Base-by-base conservation (phyloP, 176 grass and related monocot species). In the Hsuehochloa calcarea region DNA sequence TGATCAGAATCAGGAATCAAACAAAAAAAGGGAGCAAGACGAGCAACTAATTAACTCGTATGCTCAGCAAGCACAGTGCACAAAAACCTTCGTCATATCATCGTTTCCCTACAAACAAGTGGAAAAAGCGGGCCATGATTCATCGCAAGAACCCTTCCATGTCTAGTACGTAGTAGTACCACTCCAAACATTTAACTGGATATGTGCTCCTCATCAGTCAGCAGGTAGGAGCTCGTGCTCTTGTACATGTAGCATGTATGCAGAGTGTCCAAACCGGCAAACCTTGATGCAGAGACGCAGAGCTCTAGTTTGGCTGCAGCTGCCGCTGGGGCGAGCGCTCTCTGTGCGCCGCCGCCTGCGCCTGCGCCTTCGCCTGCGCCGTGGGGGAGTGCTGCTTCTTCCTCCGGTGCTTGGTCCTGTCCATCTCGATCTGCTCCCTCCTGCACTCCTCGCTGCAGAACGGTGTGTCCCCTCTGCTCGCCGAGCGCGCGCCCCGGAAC, bases 361-460 rank as follows among this genome's bases (percentile, higher is more conserved):
- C 55, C 64, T 39, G 63, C 15, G 12, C 55, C 29, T 29, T 39
- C 73, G 25, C 76, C 72, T 76, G 84, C 59, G 84, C 45, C 55
- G 59, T 72, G 45, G 80, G 88, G 26, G 79, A 64, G 65, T 78
- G 60, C 22, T 90, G 89, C 85, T 87, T 87, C 89, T 87, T 90
- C 85, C 84, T 87, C 68, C 89, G 85, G 68, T 90, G 80, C 81
- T 25, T 87, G 8, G 52, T 43, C 50, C 70, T 82, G 74, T 90
- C 89, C 80, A 82, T 90, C 15, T 92, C 87, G 75, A 97, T 97
- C 68, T 97, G 92, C 82, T 97, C 90, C 82, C 75, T 86, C 90
- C 95, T 89, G 82, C 95, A 97, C 81, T 97, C 92, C 84, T 94
- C 90, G 88, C 95, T 97, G 78, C 95, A 97, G 91, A 97, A 97